Conservation (phyloP, 192 early-diverging fungal species). For the Gonapodya prolifera region DNA sequence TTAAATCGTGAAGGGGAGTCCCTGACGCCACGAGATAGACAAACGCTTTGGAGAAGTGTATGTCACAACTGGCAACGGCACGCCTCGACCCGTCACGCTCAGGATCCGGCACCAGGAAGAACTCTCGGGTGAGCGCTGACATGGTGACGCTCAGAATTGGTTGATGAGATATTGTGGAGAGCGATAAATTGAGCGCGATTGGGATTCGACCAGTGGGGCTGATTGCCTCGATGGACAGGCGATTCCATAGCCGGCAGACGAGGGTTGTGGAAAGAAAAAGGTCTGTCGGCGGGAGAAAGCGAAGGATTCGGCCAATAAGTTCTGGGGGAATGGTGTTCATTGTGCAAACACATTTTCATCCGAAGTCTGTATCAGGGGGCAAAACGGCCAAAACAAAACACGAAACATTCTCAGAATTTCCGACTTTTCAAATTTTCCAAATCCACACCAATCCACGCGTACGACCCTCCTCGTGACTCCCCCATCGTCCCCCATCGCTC, state of each 20-base stretch:
- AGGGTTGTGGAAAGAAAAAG: not conserved
- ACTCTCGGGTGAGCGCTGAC: not conserved
- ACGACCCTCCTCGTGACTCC: not conserved
- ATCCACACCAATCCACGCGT: not conserved
- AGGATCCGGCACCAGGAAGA: not conserved
- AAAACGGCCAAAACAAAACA: too few relatives aligned
- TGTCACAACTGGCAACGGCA: not conserved
- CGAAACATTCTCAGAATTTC: too few relatives aligned
- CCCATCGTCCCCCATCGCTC: too few relatives aligned
- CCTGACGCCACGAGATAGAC: not conserved
- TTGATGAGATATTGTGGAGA: not conserved
- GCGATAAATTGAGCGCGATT: not conserved
- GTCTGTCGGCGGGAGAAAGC: not conserved
- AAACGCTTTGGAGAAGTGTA: not conserved
- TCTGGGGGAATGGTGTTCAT: not conserved
- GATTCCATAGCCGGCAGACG: not conserved
- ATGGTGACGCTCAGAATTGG: not conserved
- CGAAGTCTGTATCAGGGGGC: too few relatives aligned
- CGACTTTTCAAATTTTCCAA: not conserved
- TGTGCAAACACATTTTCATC: too few relatives aligned
- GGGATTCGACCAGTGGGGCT: not conserved
- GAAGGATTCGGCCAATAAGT: not conserved
- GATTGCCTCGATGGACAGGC: not conserved
- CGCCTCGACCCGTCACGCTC: not conserved
- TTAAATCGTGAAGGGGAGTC: not conserved